Conservation (phyloP, 163 green algal species). For the Scenedesmus sp. region DNA sequence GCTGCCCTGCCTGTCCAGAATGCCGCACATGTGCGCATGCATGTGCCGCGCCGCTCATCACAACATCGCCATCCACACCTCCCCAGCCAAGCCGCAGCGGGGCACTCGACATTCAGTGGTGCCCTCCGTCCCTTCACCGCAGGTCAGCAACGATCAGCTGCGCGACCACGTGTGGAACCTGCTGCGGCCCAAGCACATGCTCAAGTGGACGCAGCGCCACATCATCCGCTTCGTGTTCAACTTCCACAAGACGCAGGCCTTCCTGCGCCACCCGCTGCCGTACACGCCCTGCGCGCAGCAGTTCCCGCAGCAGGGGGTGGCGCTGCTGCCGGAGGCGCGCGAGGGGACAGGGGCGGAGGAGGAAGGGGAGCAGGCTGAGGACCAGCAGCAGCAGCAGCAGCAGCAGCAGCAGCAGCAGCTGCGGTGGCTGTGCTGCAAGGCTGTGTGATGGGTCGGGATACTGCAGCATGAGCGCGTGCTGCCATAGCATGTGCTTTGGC, state of each 20-base stretch:
- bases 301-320: constrained; percentile 70
- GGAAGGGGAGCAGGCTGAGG: too few relatives aligned
- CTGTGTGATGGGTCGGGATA: background rate
- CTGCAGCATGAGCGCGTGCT: too few relatives aligned
- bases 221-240: constrained; percentile 63
- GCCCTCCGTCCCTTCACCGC: constrained; percentile 42
- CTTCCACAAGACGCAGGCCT: constrained; percentile 12
- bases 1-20: too few relatives aligned
- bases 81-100: too few relatives aligned
- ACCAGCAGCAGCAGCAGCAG: background rate
- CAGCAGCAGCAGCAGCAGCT: background rate
- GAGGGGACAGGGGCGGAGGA: background rate
- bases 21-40: too few relatives aligned
- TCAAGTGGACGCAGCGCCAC: constrained; percentile 92
- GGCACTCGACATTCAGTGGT: background rate
- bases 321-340: constrained; percentile 76
- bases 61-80: too few relatives aligned
- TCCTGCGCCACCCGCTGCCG: constrained; percentile 67
- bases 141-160: constrained; percentile 97
- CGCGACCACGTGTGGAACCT: constrained; percentile 97
- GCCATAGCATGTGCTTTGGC: background rate
- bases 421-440: constrained; percentile 8
- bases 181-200: constrained; percentile 93
- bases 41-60: too few relatives aligned
- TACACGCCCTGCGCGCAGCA: constrained; percentile 87